Percentiles rank a stretch among this genome's conserved stretches.
These are phyloP conservation scores for Naganishia albida DNA, from an alignment of 1,284 basidiomycete genomes.

Conservation along the genomic window DNA sequence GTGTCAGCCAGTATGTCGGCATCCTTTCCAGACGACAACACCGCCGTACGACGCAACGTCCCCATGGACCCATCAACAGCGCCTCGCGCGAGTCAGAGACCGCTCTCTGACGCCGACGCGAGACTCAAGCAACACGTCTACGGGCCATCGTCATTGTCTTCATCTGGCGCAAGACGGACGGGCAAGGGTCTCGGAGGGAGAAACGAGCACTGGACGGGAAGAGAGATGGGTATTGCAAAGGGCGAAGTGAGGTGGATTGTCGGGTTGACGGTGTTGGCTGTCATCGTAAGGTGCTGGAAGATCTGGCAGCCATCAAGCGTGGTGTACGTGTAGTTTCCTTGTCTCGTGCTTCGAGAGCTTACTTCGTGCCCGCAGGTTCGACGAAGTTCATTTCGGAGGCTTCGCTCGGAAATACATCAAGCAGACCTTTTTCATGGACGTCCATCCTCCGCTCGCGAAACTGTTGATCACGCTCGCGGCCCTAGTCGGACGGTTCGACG, in stretches of 20 bases:
- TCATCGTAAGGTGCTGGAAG: conserved; percentile 72
- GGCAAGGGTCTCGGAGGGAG: background rate
- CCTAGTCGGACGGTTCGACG: conserved; percentile 86
- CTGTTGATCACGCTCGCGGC: conserved; percentile 88
- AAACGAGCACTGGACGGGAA: conserved; percentile 40
- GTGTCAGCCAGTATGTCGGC: background rate
- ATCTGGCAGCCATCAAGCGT: conserved; percentile 80
- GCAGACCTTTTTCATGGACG: conserved; percentile 95
- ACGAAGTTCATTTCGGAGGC: conserved; percentile 96
- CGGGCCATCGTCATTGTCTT: conserved; percentile 13
- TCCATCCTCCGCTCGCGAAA: conserved; percentile 96
- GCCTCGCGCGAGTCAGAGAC: conserved; percentile 1
- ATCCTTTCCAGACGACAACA: background rate
- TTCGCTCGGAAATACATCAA: conserved; percentile 85
- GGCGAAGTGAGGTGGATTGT: conserved; percentile 74
- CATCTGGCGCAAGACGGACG: background rate
- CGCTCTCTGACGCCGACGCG: conserved; percentile 33
- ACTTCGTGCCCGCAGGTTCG: conserved; percentile 65
- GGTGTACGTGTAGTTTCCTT: conserved; percentile 64
- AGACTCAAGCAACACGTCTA: conserved; percentile 26
- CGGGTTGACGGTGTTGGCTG: conserved; percentile 66
- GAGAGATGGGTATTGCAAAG: conserved; percentile 66
- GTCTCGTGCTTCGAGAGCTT: background rate
- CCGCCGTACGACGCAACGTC: background rate
- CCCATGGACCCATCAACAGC: background rate